These are phyloP conservation scores for Calonectria hongkongensis DNA, from an alignment of 2,329 filamentous ascomycete genomes.

Conservation along the genomic window DNA sequence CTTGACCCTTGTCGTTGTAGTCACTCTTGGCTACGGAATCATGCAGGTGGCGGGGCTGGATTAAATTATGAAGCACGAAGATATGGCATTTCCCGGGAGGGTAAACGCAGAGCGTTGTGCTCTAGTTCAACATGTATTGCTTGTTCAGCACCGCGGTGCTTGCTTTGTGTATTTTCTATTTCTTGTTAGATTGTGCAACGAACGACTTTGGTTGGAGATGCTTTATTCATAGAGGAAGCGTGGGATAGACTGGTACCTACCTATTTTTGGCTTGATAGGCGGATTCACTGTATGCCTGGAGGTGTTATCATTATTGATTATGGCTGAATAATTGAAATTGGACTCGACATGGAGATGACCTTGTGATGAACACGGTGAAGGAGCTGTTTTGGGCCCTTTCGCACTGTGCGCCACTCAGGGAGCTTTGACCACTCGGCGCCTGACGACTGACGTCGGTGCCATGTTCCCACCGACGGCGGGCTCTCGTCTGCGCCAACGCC, in stretches of 20 bases:
- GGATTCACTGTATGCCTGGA: neutral
- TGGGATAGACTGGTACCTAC: conserved; percentile 43
- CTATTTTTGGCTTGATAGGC: neutral
- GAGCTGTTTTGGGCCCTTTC: conserved; percentile 31
- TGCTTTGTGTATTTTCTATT: conserved; percentile 26
- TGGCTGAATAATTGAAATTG: neutral
- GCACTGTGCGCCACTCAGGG: conserved; percentile 49
- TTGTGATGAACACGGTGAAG: conserved; percentile 23
- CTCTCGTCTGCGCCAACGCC: conserved; percentile 38
- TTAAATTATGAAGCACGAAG: conserved; percentile 50
- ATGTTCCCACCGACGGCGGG: conserved; percentile 42
- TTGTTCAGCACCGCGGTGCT: neutral
- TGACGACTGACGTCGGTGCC: conserved; percentile 55
- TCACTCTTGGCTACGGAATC: conserved; percentile 92
- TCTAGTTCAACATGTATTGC: neutral
- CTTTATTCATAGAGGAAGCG: conserved; percentile 43
- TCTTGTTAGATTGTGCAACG: conserved; percentile 24
- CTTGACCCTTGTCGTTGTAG: conserved; percentile 86
- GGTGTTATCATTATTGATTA: conserved; percentile 19
- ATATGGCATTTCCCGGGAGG: neutral
- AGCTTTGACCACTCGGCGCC: conserved; percentile 51
- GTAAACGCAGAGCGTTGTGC: conserved; percentile 23
- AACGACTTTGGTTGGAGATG: conserved; percentile 21
- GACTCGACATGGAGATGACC: no score
- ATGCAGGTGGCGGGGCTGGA: conserved; percentile 85